Evolutionary conservation across 257 asterid species (phyloP), one percentile per base, ranked within the genome.

Genomic region (Thymus quinquecostatus): DNA sequence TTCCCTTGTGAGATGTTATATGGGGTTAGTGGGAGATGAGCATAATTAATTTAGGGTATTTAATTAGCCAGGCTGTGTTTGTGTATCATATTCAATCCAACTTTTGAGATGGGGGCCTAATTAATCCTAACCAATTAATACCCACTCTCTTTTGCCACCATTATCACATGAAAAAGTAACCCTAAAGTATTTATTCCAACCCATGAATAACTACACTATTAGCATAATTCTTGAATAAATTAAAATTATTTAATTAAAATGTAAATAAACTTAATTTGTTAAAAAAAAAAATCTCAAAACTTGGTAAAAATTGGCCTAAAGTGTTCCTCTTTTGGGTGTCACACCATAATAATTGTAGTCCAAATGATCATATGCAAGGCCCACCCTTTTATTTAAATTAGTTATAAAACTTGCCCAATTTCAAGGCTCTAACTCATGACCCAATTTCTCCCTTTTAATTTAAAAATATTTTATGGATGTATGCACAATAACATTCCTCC

Each of bases 11-110:
- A 21, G 21, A 34, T 34, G 38, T 28, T 50, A 13, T 1, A 51
- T 6, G 56, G 29, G 57, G 29, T 51, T 51, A 51, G 57, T 51
- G 32, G 29, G 57, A 51, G 21, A 51, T 7, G 32, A 29, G 57
- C 57, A 14, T 51, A 14, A 36, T 38, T 38, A 2, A 51, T 54
- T 27, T 27, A 54, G 60, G 60, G 5, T 54, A 49, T 54, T 53
- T 51, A 44, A 67, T 60, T 30, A 69, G 80, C 68, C 76, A 70
- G 76, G 64, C 29, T 76, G 76, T 55, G 53, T n/a, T n/a, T n/a
- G n/a, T 43, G 48, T 29, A 49, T n/a, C 50, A 60, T 49, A 7
- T 59, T 40, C 29, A 51, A 51, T 53, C 30, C 10, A 61, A 53
- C 66, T 68, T 75, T 60, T 30, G 11, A 10, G 79, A 48, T 49